phyloP scores from a whole-genome alignment of 805 yeast genomes.

The Wickerhamomyces silvicola region DNA sequence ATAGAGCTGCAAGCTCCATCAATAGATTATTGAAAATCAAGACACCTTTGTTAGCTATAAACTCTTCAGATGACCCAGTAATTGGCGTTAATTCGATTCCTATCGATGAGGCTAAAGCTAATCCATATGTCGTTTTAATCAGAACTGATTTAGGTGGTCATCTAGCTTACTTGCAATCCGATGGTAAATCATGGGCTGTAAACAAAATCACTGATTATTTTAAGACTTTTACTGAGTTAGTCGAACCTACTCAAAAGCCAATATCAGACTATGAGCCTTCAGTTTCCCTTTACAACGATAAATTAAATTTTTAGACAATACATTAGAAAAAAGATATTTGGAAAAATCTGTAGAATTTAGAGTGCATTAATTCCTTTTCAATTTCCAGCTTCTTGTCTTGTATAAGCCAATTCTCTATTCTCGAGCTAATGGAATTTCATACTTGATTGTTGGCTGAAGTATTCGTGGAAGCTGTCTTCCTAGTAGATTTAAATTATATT shows the following conservation, averaged over 20 bases:
- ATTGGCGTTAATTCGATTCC: slow-evolving; percentile 49
- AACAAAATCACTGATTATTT: slow-evolving; percentile 36
- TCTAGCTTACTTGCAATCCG: slow-evolving; percentile 41
- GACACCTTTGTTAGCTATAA: slow-evolving; percentile 57
- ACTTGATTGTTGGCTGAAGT: slow-evolving; percentile 3
- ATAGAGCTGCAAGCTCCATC: slow-evolving; percentile 58
- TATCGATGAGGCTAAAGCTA: slow-evolving; percentile 36
- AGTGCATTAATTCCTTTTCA: neutral
- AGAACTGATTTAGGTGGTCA: slow-evolving; percentile 70
- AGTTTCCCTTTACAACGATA: slow-evolving; percentile 12
- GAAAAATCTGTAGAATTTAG: neutral
- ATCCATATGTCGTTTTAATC: slow-evolving; percentile 53
- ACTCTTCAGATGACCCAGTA: slow-evolving; percentile 64
- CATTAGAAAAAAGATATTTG: slow-evolving; percentile 1
- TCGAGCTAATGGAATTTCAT: slow-evolving; percentile 14
- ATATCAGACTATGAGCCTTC: slow-evolving; percentile 12
- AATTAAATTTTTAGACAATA: slow-evolving; percentile 10
- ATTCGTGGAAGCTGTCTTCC: neutral
- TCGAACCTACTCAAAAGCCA: slow-evolving; percentile 19
- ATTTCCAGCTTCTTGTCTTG: slow-evolving; percentile 74
- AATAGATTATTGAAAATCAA: slow-evolving; percentile 48
- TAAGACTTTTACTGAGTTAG: slow-evolving; percentile 28
- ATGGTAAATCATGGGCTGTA: slow-evolving; percentile 43
- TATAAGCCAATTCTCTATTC: slow-evolving; percentile 59
- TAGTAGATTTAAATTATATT: neutral